phyloP scores from a whole-genome alignment of 2,329 filamentous ascomycete species.

The Colletotrichum kahawae region DNA sequence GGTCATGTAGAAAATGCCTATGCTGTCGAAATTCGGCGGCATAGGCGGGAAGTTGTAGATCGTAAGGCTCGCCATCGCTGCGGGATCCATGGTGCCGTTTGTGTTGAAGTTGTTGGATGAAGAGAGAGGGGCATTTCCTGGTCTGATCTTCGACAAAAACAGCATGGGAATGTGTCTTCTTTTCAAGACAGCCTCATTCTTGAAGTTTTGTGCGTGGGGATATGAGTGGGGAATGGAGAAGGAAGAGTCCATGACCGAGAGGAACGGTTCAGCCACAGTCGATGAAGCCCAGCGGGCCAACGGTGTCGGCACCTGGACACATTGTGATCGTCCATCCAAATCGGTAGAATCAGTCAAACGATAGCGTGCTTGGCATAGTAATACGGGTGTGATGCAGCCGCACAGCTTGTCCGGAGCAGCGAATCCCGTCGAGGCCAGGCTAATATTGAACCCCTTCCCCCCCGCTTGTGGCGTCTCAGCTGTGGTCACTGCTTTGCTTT shows the following conservation, averaged over 20 bases:
- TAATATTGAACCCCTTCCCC: neutral
- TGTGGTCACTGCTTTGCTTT: neutral
- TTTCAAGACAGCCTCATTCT: neutral
- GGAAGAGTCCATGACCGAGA: neutral
- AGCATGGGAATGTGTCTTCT: neutral
- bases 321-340: neutral
- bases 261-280: neutral
- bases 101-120: neutral
- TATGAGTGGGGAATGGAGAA: neutral
- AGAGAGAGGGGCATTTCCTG: neutral
- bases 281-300: neutral
- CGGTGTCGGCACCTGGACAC: neutral
- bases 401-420: neutral
- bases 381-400: neutral
- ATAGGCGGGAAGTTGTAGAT: constrained; percentile 32
- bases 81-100: neutral
- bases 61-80: constrained; percentile 22
- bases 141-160: neutral
- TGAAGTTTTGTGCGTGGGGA: neutral
- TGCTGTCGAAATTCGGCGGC: constrained; percentile 29
- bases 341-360: neutral
- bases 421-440: neutral
- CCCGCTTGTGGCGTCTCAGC: neutral
- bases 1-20: constrained; percentile 34
- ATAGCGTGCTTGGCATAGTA: neutral